Evolutionary conservation across 768 basidiomycete species (phyloP).

Genomic region (Termitomyces sp.): DNA sequence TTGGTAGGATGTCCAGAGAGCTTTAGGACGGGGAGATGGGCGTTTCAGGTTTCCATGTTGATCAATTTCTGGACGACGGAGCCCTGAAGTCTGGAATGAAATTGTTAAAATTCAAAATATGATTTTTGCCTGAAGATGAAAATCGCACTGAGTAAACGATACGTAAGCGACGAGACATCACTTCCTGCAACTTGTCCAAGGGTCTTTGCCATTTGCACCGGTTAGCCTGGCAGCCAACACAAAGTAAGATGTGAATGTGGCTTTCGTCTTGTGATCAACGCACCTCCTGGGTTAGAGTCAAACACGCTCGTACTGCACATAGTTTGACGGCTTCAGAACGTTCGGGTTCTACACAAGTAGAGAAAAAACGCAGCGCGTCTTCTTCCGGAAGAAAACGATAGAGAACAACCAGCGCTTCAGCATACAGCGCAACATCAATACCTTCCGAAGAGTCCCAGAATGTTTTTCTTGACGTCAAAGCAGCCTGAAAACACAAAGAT

Average conservation of each 20-base stretch:
- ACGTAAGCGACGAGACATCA: constrained; percentile 43
- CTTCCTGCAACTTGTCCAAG: constrained; percentile 39
- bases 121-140: neutral
- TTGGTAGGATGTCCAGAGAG: constrained; percentile 47
- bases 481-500: constrained; percentile 15
- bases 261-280: constrained; percentile 7
- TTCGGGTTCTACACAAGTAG: constrained; percentile 65
- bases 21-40: constrained; percentile 51
- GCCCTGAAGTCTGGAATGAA: constrained; percentile 35
- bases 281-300: constrained; percentile 66
- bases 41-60: constrained; percentile 48
- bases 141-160: constrained; percentile 49
- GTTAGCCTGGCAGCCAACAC: constrained; percentile 23
- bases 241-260: neutral
- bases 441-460: constrained; percentile 72
- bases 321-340: constrained; percentile 79
- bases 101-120: neutral
- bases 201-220: constrained; percentile 53
- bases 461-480: constrained; percentile 38
- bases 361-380: constrained; percentile 56
- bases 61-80: constrained; percentile 59
- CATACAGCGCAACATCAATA: constrained; percentile 70
- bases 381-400: constrained; percentile 65
- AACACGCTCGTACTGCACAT: constrained; percentile 65
- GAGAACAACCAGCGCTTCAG: constrained; percentile 66